A percentile compares a stretch with the other conserved stretches of the same genome.
These are phyloP conservation scores for Naganishia cerealis DNA, from an alignment of 1,284 basidiomycete genomes.

Conservation along the genomic window DNA sequence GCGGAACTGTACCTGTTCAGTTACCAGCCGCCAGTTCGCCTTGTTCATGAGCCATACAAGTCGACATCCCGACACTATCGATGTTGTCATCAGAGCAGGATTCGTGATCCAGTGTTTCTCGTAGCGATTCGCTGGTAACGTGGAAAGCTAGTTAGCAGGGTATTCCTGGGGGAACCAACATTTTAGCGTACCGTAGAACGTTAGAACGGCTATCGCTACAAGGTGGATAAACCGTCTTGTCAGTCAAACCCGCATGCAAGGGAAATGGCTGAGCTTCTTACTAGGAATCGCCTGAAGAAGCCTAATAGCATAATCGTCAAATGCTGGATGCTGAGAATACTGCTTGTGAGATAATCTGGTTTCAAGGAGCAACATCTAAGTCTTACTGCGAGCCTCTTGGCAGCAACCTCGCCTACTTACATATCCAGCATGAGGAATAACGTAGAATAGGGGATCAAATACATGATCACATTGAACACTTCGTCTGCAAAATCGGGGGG, in stretches of 20 bases:
- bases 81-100: conserved; percentile 41
- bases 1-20: conserved; percentile 44
- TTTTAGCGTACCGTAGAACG: conserved; percentile 3
- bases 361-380: background rate
- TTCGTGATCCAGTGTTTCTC: conserved; percentile 38
- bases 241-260: background rate
- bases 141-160: background rate
- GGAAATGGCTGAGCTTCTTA: conserved; percentile 30
- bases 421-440: conserved; percentile 52
- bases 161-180: background rate
- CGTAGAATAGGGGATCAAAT: conserved; percentile 50
- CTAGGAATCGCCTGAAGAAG: conserved; percentile 44
- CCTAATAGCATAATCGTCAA: conserved; percentile 36
- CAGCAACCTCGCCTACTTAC: conserved; percentile 37
- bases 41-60: conserved; percentile 54
- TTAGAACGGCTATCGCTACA: conserved; percentile 17
- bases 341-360: conserved; percentile 45
- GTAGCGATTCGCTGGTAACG: conserved; percentile 43
- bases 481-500: conserved; percentile 46
- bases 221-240: background rate
- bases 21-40: conserved; percentile 46
- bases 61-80: conserved; percentile 44
- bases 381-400: background rate
- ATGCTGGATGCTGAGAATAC: conserved; percentile 42
- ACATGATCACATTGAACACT: conserved; percentile 49